Percentiles rank a stretch among this genome's conserved stretches.
Evolutionary conservation across 2,329 filamentous ascomycete genomes (phyloP).

Genomic region (Pestalotiopsis sp.): DNA sequence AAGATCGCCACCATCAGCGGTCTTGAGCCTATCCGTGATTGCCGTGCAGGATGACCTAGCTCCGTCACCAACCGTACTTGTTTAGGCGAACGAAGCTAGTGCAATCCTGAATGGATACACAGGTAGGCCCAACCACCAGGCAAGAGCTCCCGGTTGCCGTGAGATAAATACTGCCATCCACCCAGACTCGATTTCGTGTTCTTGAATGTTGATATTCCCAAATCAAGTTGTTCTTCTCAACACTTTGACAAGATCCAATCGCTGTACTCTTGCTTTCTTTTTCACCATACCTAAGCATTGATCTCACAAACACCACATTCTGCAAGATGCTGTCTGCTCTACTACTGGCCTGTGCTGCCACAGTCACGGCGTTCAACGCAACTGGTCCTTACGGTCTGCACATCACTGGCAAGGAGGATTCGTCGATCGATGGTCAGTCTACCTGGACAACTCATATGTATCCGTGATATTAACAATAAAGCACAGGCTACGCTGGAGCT

Average conservation of each 20-base stretch:
- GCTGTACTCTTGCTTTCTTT: background rate
- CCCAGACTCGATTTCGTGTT: background rate
- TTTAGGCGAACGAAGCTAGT: background rate
- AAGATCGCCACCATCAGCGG: slow-evolving; percentile 6
- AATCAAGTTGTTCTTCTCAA: background rate
- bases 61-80: background rate
- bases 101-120: background rate
- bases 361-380: slow-evolving; percentile 20
- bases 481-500: slow-evolving; percentile 23
- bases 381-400: slow-evolving; percentile 25
- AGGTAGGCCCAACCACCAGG: background rate
- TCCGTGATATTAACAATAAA: background rate
- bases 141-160: background rate
- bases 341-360: slow-evolving; percentile 17
- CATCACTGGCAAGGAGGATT: slow-evolving; percentile 25
- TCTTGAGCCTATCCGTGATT: background rate
- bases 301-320: background rate
- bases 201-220: background rate
- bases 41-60: background rate
- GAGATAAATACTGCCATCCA: background rate
- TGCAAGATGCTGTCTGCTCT: slow-evolving; percentile 3
- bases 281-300: background rate
- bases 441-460: background rate
- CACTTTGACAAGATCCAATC: background rate
- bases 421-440: slow-evolving; percentile 25